Evolutionary conservation across 1,139 yeast genomes (phyloP), one percentile per base, ranked within the genome.

Genomic region (Geotrichum fermentans): DNA sequence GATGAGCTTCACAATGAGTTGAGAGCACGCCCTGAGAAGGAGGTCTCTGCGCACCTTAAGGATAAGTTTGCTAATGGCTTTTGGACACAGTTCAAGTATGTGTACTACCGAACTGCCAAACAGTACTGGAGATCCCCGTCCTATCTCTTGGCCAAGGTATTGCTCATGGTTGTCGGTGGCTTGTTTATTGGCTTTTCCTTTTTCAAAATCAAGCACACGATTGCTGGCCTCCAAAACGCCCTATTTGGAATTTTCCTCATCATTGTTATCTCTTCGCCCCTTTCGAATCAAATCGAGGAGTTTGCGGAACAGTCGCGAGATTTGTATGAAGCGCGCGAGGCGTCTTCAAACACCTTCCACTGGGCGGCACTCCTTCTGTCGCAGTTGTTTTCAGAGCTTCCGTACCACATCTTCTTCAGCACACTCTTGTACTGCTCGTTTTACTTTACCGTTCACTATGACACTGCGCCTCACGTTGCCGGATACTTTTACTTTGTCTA

Each of bases 321-420:
- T 49, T 64, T 80, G 42, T 80, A 63, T 58, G 85, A 80, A 64
- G 79, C 77, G 13, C 73, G 87, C 62, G 88, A 81, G 60, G 74
- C 79, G 45, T 73, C 77, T 53, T 79, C 84, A 8, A 80, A 79
- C 58, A 80, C 83, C 52, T 81, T 78, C 68, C 83, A 80, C 57
- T 81, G 85, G 83, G 71, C 81, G 7, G 66, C 78, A 33, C 64
- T 81, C 61, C 65, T 80, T 34, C 43, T 79, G 13, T 66, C 79
- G 2, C 83, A 80, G 58, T 70, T 71, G 50, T 45, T 80, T 40
- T 70, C 70, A 51, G 86, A 80, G 62, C 56, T 78, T 17, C 83
- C 83, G 2, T 81, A 79, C 67, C 73, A 78, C 47, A 55, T 80
- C 17, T 58, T 79, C 29, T 73, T 75, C 52, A 71, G 78, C 21